Percentiles rank a stretch among this genome's conserved stretches.
Conservation (phyloP, 345 rosid species). For the Gossypium anomalum region DNA sequence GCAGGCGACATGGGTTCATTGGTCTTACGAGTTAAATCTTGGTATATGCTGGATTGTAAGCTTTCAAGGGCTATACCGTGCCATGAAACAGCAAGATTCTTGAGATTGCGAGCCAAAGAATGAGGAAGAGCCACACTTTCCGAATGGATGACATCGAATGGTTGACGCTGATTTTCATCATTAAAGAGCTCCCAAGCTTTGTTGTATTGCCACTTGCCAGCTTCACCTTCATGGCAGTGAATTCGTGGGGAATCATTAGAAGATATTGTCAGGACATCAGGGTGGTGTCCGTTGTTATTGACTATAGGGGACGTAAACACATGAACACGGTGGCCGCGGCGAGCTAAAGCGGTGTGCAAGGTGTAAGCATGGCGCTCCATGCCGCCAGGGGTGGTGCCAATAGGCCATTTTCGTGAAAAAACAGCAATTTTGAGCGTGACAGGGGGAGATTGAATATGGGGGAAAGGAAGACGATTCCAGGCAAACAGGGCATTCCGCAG, state of each 20-base stretch:
- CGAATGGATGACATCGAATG: conserved; percentile 77
- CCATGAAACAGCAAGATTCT: conserved; percentile 80
- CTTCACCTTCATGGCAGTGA: conserved; percentile 71
- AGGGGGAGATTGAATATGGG: conserved; percentile 19
- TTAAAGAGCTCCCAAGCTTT: conserved; percentile 83
- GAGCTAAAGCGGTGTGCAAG: conserved; percentile 67
- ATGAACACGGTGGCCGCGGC: conserved; percentile 75
- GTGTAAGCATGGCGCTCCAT: conserved; percentile 98
- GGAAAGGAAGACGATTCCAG: conserved; percentile 71
- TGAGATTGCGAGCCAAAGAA: conserved; percentile 55
- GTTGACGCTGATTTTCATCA: conserved; percentile 47
- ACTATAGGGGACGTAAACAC: conserved; percentile 74
- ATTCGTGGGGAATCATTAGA: conserved; percentile 30
- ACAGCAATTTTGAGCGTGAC: conserved; percentile 62
- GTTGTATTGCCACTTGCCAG: conserved; percentile 66
- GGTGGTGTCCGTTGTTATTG: background rate
- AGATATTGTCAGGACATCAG: background rate
- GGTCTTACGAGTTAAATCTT: conserved; percentile 65
- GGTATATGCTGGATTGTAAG: conserved; percentile 69
- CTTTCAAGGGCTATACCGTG: conserved; percentile 93
- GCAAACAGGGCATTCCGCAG: conserved; percentile 52
- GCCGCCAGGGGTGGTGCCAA: conserved; percentile 68
- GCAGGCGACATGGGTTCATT: conserved; percentile 52
- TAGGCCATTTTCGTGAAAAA: conserved; percentile 90
- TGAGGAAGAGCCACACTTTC: conserved; percentile 92